These are phyloP conservation scores for Epichloe baconii DNA, from an alignment of 2,329 filamentous ascomycete genomes.

Conservation along the genomic window DNA sequence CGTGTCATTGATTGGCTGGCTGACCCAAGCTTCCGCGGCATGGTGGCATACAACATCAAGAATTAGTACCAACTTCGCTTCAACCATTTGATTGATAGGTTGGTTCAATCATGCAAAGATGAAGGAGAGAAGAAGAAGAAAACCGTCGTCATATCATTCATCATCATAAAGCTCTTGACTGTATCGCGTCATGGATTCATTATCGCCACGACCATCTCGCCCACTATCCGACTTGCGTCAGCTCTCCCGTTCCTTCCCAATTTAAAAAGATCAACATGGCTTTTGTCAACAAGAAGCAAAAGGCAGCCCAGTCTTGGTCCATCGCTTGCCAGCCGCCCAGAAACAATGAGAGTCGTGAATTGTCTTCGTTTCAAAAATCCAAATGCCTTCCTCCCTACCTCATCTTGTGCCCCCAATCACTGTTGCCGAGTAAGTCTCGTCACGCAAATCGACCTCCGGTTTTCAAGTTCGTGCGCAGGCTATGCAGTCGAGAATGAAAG, in stretches of 20 bases:
- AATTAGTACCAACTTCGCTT: neutral
- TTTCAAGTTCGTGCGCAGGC: neutral
- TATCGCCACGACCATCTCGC: neutral
- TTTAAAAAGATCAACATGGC: neutral
- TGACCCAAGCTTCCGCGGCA: too few species aligned
- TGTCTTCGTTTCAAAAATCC: neutral
- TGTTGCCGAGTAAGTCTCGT: neutral
- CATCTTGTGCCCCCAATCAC: neutral
- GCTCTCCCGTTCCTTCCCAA: neutral
- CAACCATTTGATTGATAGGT: neutral
- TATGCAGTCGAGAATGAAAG: neutral
- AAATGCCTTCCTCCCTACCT: neutral
- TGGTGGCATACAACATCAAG: neutral
- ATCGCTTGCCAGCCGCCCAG: neutral
- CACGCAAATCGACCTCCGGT: neutral
- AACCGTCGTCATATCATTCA: neutral
- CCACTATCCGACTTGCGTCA: neutral
- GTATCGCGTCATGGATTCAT: conserved; percentile 1
- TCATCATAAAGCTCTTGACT: conserved; percentile 2
- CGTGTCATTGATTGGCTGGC: too few species aligned
- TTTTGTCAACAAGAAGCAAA: neutral
- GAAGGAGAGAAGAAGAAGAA: neutral
- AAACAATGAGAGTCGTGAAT: neutral
- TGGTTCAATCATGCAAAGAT: neutral
- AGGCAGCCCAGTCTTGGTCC: neutral